Evolutionary conservation across 805 yeast species (phyloP).

Genomic region (Pichia exigua): DNA sequence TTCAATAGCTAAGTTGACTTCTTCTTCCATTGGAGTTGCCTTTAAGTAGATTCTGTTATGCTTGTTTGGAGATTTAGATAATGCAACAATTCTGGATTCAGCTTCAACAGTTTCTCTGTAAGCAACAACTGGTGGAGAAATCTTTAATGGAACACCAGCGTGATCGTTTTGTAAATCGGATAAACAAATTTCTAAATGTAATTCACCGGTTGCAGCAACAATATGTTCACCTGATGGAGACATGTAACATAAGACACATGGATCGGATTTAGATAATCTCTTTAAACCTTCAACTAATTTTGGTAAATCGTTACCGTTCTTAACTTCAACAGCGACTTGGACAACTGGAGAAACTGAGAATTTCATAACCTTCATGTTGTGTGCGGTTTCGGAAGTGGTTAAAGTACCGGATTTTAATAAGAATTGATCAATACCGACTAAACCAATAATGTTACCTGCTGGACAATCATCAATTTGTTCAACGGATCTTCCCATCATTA

Average conservation of each 20-base stretch:
- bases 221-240: constrained; percentile 97
- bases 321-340: constrained; percentile 98
- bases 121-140: constrained; percentile 95
- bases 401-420: constrained; percentile 98
- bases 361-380: constrained; percentile 99
- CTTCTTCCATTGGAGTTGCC: constrained; percentile 96
- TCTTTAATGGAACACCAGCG: constrained; percentile 98
- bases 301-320: constrained; percentile 99
- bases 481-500: constrained; percentile 98
- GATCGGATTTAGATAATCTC: constrained; percentile 99
- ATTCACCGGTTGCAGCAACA: constrained; percentile 99
- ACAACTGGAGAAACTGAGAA: constrained; percentile 99
- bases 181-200: constrained; percentile 97
- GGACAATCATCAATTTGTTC: constrained; percentile 99
- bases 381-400: constrained; percentile 93
- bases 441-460: constrained; percentile 99
- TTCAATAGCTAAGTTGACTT: constrained; percentile 87
- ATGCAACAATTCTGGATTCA: constrained; percentile 92
- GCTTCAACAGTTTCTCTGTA: constrained; percentile 97
- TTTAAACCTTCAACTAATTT: constrained; percentile 99
- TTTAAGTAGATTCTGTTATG: constrained; percentile 98
- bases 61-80: constrained; percentile 99
- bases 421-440: constrained; percentile 99
- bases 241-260: constrained; percentile 89
- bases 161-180: constrained; percentile 95